Evolutionary conservation across 495 filamentous ascomycete genomes (phyloP).

Genomic region (Penicillium paradoxum): DNA sequence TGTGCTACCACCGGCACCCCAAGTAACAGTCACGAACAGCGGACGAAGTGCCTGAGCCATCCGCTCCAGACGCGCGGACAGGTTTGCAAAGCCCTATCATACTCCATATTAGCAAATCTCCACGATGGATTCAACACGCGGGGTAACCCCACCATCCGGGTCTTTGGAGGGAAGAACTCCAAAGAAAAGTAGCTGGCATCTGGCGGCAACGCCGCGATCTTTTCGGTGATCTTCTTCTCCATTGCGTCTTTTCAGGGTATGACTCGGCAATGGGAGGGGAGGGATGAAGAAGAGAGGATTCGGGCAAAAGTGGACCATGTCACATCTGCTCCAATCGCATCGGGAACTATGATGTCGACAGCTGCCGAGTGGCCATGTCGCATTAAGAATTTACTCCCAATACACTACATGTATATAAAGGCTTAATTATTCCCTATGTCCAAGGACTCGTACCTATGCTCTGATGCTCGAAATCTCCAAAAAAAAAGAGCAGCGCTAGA

Average conservation of each 20-base stretch:
- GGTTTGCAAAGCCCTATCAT: slow-evolving; percentile 74
- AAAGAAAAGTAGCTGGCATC: slow-evolving; percentile 87
- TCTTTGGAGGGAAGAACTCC: slow-evolving; percentile 99
- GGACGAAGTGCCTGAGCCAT: slow-evolving; percentile 89
- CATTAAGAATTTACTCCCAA: slow-evolving; percentile 1
- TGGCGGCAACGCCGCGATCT: slow-evolving; percentile 84
- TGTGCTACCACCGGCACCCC: slow-evolving; percentile 94
- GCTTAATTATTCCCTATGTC: slow-evolving; percentile 1
- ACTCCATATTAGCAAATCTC: not conserved
- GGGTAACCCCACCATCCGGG: slow-evolving; percentile 63
- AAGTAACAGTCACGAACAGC: slow-evolving; percentile 94
- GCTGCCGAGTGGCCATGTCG: slow-evolving; percentile 18
- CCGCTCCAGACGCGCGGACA: slow-evolving; percentile 87
- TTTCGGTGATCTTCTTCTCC: slow-evolving; percentile 83
- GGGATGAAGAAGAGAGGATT: slow-evolving; percentile 15
- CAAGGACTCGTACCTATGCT: not conserved
- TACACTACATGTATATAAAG: not conserved
- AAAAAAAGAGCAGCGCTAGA: not conserved
- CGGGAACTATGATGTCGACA: slow-evolving; percentile 19
- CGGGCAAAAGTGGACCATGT: slow-evolving; percentile 26
- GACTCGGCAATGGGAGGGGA: slow-evolving; percentile 14
- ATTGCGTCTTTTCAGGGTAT: slow-evolving; percentile 34
- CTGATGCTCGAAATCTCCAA: not conserved
- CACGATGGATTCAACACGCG: slow-evolving; percentile 18
- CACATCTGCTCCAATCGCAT: slow-evolving; percentile 10